A percentile compares a stretch with the other conserved stretches of the same genome.
phyloP scores from a whole-genome alignment of 805 yeast genomes.

The Lipomyces sp. region DNA sequence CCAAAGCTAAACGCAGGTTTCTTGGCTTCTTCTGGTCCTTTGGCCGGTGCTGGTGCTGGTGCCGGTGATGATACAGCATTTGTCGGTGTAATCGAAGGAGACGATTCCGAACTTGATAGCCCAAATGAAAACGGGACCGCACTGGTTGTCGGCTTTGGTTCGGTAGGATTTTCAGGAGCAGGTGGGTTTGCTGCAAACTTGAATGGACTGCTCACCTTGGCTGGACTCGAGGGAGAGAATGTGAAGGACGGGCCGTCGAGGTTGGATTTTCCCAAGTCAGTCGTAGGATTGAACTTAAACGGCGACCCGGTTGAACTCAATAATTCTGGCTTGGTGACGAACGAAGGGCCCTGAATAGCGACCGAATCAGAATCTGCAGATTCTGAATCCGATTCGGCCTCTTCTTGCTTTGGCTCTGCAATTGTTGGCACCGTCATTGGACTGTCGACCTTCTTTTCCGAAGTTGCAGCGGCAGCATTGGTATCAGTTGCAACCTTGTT shows the following conservation, averaged over 20 bases:
- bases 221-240: background rate
- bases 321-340: background rate
- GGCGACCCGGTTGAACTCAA: constrained; percentile 10
- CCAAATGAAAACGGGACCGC: constrained; percentile 11
- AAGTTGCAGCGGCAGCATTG: background rate
- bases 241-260: constrained; percentile 23
- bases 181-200: constrained; percentile 10
- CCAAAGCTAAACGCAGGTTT: constrained; percentile 16
- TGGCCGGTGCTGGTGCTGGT: background rate
- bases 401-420: background rate
- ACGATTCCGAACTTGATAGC: background rate
- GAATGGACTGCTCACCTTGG: constrained; percentile 13
- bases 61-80: background rate
- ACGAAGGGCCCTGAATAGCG: constrained; percentile 24
- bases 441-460: background rate
- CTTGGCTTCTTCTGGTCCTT: background rate
- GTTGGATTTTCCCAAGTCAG: background rate
- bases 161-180: background rate
- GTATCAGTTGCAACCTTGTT: background rate
- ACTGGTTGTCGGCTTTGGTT: background rate
- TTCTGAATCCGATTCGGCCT: constrained; percentile 10
- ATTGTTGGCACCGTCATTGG: constrained; percentile 3
- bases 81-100: background rate
- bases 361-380: constrained; percentile 15
- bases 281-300: constrained; percentile 9